phyloP scores from a whole-genome alignment of 176 grass and related monocot genomes.

The Musa schizocarpa region DNA sequence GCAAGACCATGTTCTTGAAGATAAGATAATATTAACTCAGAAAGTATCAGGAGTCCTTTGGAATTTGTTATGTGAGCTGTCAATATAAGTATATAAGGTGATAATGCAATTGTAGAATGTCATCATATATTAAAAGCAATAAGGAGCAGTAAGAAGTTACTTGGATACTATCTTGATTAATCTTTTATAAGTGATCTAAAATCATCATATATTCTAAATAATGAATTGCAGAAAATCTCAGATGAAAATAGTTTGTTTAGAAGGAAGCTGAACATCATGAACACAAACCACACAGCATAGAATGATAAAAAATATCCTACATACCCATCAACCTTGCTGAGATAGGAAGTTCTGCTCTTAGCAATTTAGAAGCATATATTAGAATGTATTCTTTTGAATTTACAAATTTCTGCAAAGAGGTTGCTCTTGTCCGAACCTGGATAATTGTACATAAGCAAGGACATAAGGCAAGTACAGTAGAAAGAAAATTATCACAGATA shows the following conservation, averaged over 20 bases:
- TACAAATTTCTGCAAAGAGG: conserved; percentile 56
- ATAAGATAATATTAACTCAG: too few species aligned
- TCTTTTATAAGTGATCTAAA: too few species aligned
- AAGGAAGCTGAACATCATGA: not conserved
- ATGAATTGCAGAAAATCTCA: not conserved
- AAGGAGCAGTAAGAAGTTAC: too few species aligned
- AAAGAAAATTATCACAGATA: not conserved
- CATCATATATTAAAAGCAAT: too few species aligned
- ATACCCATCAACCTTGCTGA: conserved; percentile 92
- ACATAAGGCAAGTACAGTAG: not conserved
- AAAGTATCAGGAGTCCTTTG: too few species aligned
- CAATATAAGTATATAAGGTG: too few species aligned
- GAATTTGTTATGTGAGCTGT: too few species aligned
- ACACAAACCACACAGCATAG: not conserved
- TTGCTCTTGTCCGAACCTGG: conserved; percentile 77
- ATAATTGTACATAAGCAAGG: not conserved
- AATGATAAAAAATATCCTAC: conserved; percentile 1
- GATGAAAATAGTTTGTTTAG: not conserved
- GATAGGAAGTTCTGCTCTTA: conserved; percentile 85
- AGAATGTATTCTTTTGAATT: conserved; percentile 78
- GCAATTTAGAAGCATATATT: conserved; percentile 64
- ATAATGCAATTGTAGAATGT: too few species aligned
- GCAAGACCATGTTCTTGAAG: too few species aligned
- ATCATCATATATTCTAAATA: too few species aligned
- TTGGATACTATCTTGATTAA: too few species aligned